Base-by-base conservation (phyloP, 73 alveolate genomes). In the Uronychia binucleata region DNA sequence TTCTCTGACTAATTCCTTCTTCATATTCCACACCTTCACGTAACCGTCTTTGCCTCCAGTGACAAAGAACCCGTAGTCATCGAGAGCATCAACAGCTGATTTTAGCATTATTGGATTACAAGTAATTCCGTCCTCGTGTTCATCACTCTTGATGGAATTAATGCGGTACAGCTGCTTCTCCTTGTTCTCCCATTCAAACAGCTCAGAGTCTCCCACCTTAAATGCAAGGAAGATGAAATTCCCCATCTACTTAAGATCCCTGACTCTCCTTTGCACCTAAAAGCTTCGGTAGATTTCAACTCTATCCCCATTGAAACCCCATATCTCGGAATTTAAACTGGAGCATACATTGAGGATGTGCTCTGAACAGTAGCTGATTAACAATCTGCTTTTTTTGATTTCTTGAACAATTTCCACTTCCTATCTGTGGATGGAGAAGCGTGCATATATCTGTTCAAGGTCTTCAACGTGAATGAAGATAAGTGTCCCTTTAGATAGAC, bases 21-120 rank as follows among this genome's bases (percentile, higher is more conserved):
- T 90, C 28, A n/a, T 25, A 57, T 83, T 83, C 95, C 95, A 90
- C 0, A 90, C 89, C 57, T 90, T 90, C 27, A 85, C 90, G 26
- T 57, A 59, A 0, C 95, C 95, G 57, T 90, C 95, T n/a, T 46
- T 60, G 8, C 90, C 92, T 11, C 94, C 94, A 0, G 94, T 88
- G 1, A 81, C 90, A 75, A 82, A 88, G 33, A 88, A 31, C 28
- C 90, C 86, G 35, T 35, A 5, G 46, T 57, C 59, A 13, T 28
- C 59, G 8, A 31, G 25, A n/a, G 33, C 60, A 57, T 87, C 93
- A 31, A 81, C 31, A 67, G 77, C 76, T 31, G 1, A 77, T 32
- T 35, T 74, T 58, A 32, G 35, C 27, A 58, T 85, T 84, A 8
- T 33, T 26, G 34, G 86, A 57, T 35, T 83, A 1, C 80, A 84